Base-by-base conservation (phyloP, 768 basidiomycete genomes). In the Strobilomyces dryophilus region DNA sequence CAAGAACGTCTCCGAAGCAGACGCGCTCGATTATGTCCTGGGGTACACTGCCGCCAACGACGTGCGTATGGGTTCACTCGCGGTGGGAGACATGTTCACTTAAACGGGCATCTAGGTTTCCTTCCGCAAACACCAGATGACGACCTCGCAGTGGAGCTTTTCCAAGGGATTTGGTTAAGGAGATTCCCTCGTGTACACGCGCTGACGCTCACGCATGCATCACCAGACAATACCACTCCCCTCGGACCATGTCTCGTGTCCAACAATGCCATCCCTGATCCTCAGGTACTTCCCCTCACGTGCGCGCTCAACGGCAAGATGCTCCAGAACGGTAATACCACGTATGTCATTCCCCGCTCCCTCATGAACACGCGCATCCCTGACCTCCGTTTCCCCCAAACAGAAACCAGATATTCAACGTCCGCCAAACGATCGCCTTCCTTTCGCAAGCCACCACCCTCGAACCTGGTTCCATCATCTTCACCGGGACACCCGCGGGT, bases 381-480 rank as follows among this genome's bases (percentile, higher is more conserved):
- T 18, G 45, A 37, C 8, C 24, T 31, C 8, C 3, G n/a, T 5
- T 18, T 34, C n/a, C 24, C 3, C 8, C 40, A 29, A 43, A 8
- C 62, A 93, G 91, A 46, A 80, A 87, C 56, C 87, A 92, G 63
- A 87, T 95, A 51, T 95, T 93, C 75, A 82, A 70, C 57, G 81
- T 92, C 32, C 81, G 83, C 42, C 79, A 86, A 64, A 89, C 89
- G 1, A 75, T 94, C 41, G 75, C 90, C 0, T 89, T 84, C 75
- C 81, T 94, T 42, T 91, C 89, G 0, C 88, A 92, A 63, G 89
- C 83, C 4, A 92, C 90, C 7, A 92, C 91, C 0, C 81, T 94
- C 18, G 82, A 82, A 59, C 85, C 88, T 0, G 91, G 92, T 0
- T 83, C 87, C 1, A 74, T 92, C 61, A 92, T 93, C 61, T 77